Base-by-base conservation (phyloP, 2,329 filamentous ascomycete species). In the Diaporthe sp. region DNA sequence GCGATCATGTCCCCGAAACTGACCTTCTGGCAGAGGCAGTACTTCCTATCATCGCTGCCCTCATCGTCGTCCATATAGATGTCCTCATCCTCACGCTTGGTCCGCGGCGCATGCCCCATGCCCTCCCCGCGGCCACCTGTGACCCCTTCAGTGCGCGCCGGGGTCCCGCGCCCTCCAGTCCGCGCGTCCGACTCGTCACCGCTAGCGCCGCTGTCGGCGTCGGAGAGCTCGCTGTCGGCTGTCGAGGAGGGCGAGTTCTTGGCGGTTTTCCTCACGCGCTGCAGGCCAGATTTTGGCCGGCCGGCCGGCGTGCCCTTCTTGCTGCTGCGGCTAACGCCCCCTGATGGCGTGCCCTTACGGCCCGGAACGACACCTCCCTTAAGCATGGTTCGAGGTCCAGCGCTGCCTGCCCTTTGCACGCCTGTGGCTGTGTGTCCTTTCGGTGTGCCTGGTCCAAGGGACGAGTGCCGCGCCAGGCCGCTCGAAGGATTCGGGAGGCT, bases 1-100 rank as follows among this genome's bases (percentile, higher is more conserved):
- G 94, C 94, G 77, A 97, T 94, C 94, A 97, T 97, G 81, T 96
- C 93, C 77, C 94, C 94, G 81, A 94, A 95, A 83, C 93, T 95
- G 78, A 96, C 93, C 79, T 94, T 94, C 82, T 96, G 93, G 83
- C 94, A 97, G 42, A 93, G 88, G 85, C 94, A 97, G 85, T 97
- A 97, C 83, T 95, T 94, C 81, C 94, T 93, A 84, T 95, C 94
- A 77, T 93, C 92, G 73, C 92, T 92, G 57, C 93, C 93, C 74
- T 95, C 93, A 68, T 95, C 93, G 44, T 93, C 92, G 31, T 91
- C 88, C 78, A 83, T 87, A 39, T 89, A 89, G 79, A 91, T 85
- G 76, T 85, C 82, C 79, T 91, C 91, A 79, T 92, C 88, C 49
- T 75, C 75, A 12, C 75, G 74, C 68, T 72, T 78, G 80, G 73